Conservation (phyloP, 768 basidiomycete species). For the Paxillus rubicundulus region DNA sequence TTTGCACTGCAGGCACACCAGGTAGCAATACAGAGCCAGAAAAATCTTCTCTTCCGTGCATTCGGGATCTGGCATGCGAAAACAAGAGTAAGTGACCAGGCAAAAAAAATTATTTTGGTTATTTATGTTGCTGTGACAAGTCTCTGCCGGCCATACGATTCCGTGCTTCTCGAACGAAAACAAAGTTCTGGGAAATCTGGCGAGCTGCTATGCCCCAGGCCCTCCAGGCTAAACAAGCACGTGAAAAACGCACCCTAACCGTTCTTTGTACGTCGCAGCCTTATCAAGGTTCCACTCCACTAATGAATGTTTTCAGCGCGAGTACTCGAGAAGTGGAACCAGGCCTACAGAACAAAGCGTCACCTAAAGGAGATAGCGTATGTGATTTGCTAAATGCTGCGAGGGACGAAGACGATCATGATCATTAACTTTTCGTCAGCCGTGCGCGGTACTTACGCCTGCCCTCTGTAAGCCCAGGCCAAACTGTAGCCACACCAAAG, state of each 20-base stretch:
- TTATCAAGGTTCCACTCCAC: slow-evolving; percentile 2
- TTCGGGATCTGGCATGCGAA: slow-evolving; percentile 75
- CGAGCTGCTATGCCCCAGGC: slow-evolving; percentile 67
- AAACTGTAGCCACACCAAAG: slow-evolving; percentile 25
- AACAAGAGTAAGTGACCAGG: slow-evolving; percentile 52
- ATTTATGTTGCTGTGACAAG: slow-evolving; percentile 36
- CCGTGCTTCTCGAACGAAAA: slow-evolving; percentile 58
- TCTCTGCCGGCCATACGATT: slow-evolving; percentile 79
- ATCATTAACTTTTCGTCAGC: slow-evolving; percentile 40
- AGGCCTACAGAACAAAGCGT: slow-evolving; percentile 63
- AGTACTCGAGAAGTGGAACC: slow-evolving; percentile 66
- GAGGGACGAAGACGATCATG: slow-evolving; percentile 23
- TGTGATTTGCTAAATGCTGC: slow-evolving; percentile 34
- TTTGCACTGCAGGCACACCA: slow-evolving; percentile 34
- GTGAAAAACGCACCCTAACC: slow-evolving; percentile 52
- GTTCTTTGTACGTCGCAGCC: slow-evolving; percentile 52
- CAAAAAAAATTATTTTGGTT: not conserved
- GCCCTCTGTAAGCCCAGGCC: slow-evolving; percentile 51
- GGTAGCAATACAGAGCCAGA: slow-evolving; percentile 56
- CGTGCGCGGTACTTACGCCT: slow-evolving; percentile 81
- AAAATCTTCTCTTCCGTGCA: slow-evolving; percentile 59
- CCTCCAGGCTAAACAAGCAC: slow-evolving; percentile 61
- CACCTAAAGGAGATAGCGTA: slow-evolving; percentile 82
- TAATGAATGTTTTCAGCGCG: slow-evolving; percentile 35
- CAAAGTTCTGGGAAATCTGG: slow-evolving; percentile 65